These are phyloP conservation scores for Nothophytophthora sp. DNA, from an alignment of 352 stramenopile genomes.

Conservation along the genomic window DNA sequence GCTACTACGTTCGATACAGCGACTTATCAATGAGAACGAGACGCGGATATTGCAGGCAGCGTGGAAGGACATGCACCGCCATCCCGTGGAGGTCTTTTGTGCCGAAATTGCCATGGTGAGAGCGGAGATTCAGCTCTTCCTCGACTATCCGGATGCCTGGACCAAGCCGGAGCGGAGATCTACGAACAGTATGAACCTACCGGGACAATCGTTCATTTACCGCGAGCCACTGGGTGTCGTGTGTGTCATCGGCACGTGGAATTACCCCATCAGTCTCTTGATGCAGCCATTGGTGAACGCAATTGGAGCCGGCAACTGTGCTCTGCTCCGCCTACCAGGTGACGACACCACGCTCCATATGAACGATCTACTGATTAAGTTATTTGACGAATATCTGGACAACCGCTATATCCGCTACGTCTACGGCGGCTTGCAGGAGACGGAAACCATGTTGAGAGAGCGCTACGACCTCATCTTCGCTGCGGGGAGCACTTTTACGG, in stretches of 20 bases:
- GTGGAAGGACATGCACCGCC: too few relatives aligned
- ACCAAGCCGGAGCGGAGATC: conserved; percentile 44
- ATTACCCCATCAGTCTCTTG: conserved; percentile 86
- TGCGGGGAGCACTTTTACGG: conserved; percentile 70
- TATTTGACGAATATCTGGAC: conserved; percentile 83
- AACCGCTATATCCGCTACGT: conserved; percentile 80
- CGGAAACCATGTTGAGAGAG: conserved; percentile 79
- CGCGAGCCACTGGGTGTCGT: conserved; percentile 82
- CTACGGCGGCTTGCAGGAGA: conserved; percentile 78
- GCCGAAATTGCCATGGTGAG: too few relatives aligned
- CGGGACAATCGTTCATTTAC: conserved; percentile 51
- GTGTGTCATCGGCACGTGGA: conserved; percentile 89
- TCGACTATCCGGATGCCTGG: conserved; percentile 61
- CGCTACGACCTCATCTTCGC: conserved; percentile 87
- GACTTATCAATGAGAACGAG: too few relatives aligned
- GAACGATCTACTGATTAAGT: conserved; percentile 40
- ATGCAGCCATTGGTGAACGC: conserved; percentile 78
- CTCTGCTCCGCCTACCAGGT: conserved; percentile 90
- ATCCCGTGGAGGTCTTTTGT: too few relatives aligned
- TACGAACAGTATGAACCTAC: conserved; percentile 55
- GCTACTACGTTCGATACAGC: too few relatives aligned
- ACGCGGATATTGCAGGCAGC: too few relatives aligned
- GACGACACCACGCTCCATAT: conserved; percentile 72
- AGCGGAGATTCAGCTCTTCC: too few relatives aligned
- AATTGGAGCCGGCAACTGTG: conserved; percentile 91